Evolutionary conservation across 2,329 filamentous ascomycete species (phyloP), one percentile per base, ranked within the genome.

Genomic region (Apiospora arundinis): DNA sequence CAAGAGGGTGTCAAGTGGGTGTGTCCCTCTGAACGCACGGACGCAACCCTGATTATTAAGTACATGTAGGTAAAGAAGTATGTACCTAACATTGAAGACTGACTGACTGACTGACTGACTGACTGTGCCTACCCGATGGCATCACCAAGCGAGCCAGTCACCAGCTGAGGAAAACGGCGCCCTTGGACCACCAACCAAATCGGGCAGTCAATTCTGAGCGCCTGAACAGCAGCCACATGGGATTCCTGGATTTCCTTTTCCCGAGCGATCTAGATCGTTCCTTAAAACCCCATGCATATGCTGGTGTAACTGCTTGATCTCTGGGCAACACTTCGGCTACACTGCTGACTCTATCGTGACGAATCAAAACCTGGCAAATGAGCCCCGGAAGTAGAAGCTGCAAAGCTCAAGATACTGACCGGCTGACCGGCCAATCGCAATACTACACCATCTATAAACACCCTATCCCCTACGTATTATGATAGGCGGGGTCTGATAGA

Each of bases 101-200:
- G 14, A 42, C 2, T 14, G 40, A 42, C 40, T 42, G 9, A 42
- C 42, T 16, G 14, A 42, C 2, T 14, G 40, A 42, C 40, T 42
- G 9, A 42, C 40, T 42, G 40, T 42, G 40, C 40, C 28, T 60
- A 8, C 52, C 28, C 28, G 52, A 60, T 28, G 32, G 6, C 52
- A 60, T 60, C 7, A 21, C 52, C 52, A 60, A 60, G 28, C 52
- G 28, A 60, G 52, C 52, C 52, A 37, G 28, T 60, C 42, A 45
- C 11, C 42, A 42, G 40, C 40, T 42, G 40, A 14, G 40, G 40
- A 42, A 42, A 12, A 16, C 42, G 49, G 14, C 16, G 37, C 52
- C 8, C 1, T 60, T 37, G 42, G 52, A 21, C 52, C 52, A 60
- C 52, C 52, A 60, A 37, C 52, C 28, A 9, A 3, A 21, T 60